Conservation (phyloP, 495 filamentous ascomycete genomes). For the Aspergillus bridgeri region DNA sequence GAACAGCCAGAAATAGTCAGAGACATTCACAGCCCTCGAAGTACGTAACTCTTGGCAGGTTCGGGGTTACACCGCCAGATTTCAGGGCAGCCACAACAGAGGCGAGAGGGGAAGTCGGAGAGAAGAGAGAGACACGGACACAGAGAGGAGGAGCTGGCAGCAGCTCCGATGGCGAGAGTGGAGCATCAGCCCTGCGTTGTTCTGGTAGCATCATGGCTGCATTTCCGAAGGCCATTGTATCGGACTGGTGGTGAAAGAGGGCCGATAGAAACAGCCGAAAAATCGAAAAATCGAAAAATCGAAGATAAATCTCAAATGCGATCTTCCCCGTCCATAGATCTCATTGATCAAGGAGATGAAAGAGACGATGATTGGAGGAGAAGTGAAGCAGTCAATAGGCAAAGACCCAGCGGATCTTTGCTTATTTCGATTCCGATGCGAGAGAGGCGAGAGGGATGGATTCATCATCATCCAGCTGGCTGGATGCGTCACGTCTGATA, state of each 20-base stretch:
- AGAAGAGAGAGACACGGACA: neutral
- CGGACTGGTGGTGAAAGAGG: neutral
- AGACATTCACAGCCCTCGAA: conserved; percentile 1
- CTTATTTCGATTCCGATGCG: neutral
- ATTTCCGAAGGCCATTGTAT: conserved; percentile 8
- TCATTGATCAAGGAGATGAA: neutral
- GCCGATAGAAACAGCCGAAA: neutral
- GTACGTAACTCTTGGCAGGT: conserved; percentile 5
- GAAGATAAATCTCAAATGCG: neutral
- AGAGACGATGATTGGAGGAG: neutral
- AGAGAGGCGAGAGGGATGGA: neutral
- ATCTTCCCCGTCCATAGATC: neutral
- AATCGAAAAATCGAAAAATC: neutral
- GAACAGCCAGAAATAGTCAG: neutral
- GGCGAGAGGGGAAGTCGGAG: conserved; percentile 1
- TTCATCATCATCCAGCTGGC: neutral
- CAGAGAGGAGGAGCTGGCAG: neutral
- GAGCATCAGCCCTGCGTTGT: conserved; percentile 10
- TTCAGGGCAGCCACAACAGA: conserved; percentile 16
- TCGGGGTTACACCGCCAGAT: conserved; percentile 19
- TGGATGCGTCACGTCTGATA: conserved; percentile 20
- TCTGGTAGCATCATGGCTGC: neutral
- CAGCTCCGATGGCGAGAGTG: neutral
- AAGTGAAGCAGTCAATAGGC: neutral
- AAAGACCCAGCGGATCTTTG: neutral